These are phyloP conservation scores for Vicia sativa DNA, from an alignment of 306 rosid genomes.

Conservation along the genomic window DNA sequence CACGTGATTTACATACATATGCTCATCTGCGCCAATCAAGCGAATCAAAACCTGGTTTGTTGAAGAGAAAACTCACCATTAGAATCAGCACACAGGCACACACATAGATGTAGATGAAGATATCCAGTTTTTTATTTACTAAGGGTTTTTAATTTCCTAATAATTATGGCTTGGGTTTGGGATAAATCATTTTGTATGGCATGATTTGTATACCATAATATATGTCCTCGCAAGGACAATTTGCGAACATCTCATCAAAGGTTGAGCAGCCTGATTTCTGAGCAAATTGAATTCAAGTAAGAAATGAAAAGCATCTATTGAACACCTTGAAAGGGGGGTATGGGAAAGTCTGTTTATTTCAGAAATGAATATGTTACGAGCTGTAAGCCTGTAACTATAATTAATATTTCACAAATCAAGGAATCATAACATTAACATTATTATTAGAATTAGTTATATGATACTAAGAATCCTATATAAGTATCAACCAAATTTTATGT, in stretches of 20 bases:
- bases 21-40: conserved; percentile 96
- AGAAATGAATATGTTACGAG: conserved; percentile 1
- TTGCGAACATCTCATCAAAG: not conserved
- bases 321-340: not conserved
- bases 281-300: not conserved
- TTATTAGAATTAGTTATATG: not conserved
- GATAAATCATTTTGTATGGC: not conserved
- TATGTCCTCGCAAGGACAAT: not conserved
- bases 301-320: not conserved
- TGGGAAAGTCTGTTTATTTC: not conserved
- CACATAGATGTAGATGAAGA: not conserved
- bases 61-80: conserved; percentile 23
- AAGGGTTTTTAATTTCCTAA: not conserved
- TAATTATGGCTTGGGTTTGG: not conserved
- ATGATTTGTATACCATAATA: conserved; percentile 4
- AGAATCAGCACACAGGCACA: conserved; percentile 13
- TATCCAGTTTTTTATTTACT: not conserved
- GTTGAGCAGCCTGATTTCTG: not conserved
- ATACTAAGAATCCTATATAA: conserved; percentile 2
- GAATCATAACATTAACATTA: not conserved
- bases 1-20: conserved; percentile 72
- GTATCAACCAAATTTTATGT: not conserved
- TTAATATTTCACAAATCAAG: not conserved
- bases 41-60: conserved; percentile 83
- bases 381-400: not conserved